A percentile compares a stretch with the other conserved stretches of the same genome.
These are phyloP conservation scores for Inga oerstediana DNA, from an alignment of 306 rosid species.

Conservation along the genomic window DNA sequence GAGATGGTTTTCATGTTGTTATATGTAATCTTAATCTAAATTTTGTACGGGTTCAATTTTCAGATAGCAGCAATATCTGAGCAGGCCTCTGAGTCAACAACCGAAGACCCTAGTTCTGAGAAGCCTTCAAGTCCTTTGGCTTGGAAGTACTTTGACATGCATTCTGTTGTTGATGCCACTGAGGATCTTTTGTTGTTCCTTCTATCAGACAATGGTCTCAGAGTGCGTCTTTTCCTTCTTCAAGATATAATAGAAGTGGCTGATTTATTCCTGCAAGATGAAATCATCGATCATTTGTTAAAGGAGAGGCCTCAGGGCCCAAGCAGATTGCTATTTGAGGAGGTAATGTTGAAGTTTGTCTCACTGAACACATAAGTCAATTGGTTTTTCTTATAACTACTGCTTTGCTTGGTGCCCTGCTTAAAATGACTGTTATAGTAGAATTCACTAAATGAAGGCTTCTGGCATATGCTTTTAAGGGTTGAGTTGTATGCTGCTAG, in stretches of 20 bases:
- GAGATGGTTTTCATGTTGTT: slow-evolving; percentile 5
- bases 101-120: slow-evolving; percentile 54
- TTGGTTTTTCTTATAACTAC: background rate
- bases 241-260: slow-evolving; percentile 77
- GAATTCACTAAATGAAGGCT: background rate
- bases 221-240: slow-evolving; percentile 86
- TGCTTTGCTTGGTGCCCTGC: background rate
- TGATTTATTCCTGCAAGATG: slow-evolving; percentile 67
- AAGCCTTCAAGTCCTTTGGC: slow-evolving; percentile 53
- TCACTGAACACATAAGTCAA: background rate
- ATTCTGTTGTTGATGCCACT: slow-evolving; percentile 81
- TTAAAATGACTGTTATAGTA: background rate
- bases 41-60: slow-evolving; percentile 35
- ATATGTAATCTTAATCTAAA: slow-evolving; percentile 1
- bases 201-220: slow-evolving; percentile 81
- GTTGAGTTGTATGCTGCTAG: slow-evolving; percentile 6
- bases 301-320: slow-evolving; percentile 50
- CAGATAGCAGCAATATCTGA: slow-evolving; percentile 95
- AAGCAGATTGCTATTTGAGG: slow-evolving; percentile 50
- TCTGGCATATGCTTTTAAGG: background rate
- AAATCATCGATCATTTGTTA: slow-evolving; percentile 51
- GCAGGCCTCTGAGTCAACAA: slow-evolving; percentile 74
- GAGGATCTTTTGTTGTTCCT: slow-evolving; percentile 84
- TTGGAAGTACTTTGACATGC: slow-evolving; percentile 88
- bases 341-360: slow-evolving; percentile 50